Evolutionary conservation across 1,284 basidiomycete species (phyloP), one percentile per base, ranked within the genome.

Genomic region (Sparassis latifolia): DNA sequence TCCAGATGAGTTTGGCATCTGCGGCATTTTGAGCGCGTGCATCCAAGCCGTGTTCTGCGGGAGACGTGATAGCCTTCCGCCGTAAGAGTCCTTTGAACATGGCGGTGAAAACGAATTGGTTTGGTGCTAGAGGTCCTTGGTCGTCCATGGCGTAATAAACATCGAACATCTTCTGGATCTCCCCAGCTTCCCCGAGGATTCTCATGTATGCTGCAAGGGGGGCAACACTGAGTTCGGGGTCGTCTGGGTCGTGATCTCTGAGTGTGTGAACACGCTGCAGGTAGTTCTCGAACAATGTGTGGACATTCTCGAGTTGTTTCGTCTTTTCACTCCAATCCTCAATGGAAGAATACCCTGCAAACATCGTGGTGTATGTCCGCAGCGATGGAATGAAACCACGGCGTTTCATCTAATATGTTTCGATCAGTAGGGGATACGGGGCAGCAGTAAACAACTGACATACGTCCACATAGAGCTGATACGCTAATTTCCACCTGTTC

Each of bases 1-100:
- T 70, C 88, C 87, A 90, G 28, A 90, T 62, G 28, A 85, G 70
- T 58, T 77, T 82, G 6, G 82, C 85, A 54, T 86, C 82, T 27
- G 74, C 69, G 20, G 74, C 71, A 37, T 65, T 65, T 33, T 65
- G 59, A 27, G 58, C 56, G 5, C 54, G 47, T 3, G 52, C 30
- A 3, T 47, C 42, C 20, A 45, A 44, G 29, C 38, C 38, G 4
- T 50, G 53, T 1, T 50, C 47, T 6, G 44, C 12, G 20, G 52
- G 44, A 29, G 52, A 51, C 7, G 47, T 9, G 4, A 46, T 40
- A 3, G 32, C 30, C 52, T 52, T 59, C 50, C 62, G 65, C 52
- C 60, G 40, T 62, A 66, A 42, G 3, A 87, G 69, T 5, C 76
- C 76, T 37, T 71, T 68, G 58, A 90, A 77, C 68, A 89, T 77